Base-by-base conservation (phyloP, 805 yeast genomes). In the Ogataea polymorpha region DNA sequence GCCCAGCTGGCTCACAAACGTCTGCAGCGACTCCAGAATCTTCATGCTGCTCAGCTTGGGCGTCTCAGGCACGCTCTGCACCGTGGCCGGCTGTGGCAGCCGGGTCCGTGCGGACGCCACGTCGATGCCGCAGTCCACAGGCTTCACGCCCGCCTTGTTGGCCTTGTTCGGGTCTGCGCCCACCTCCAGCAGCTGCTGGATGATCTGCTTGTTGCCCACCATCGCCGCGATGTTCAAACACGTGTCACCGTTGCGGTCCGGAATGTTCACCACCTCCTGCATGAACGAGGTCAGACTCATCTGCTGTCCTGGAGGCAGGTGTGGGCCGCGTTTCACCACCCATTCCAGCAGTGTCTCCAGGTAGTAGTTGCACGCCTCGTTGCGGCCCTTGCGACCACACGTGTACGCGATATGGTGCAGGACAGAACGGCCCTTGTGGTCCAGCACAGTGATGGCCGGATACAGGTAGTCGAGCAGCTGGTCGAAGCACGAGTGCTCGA, bases 171-270 rank as follows among this genome's bases (percentile, higher is more conserved):
- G 78, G 57, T 90, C 86, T 1, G 97, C 97, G 26, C 97, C 96
- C 41, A 86, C 84, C 48, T 86, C 90, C 37, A 93, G 62, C 35
- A 93, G 70, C 47, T 84, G 86, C 48, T 85, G 87, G 8, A 85
- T 90, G 41, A 93, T 75, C 32, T 84, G 80, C 34, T 80, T 77
- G 59, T 86, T 85, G 7, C 95, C 95, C 18, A 93, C 77, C 53
- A 95, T 76, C 0, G 97, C 93, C 0, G 95, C 95, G 41, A 93
- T 86, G 58, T 90, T 95, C 45, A 93, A 70, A 35, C 96, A 90
- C 0, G 99, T 93, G 59, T 93, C 96, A 18, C 99, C 99, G 55
- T 90, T 90, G 40, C 79, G 70, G 65, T 93, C 99, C 48, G 83
- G 86, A n/a, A 85, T 84, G 59, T 93, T 91, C 39, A 91, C 82